Percentiles rank a stretch among this genome's conserved stretches.
Evolutionary conservation across 345 rosid species (phyloP).

Genomic region (Hirschfeldia incana): DNA sequence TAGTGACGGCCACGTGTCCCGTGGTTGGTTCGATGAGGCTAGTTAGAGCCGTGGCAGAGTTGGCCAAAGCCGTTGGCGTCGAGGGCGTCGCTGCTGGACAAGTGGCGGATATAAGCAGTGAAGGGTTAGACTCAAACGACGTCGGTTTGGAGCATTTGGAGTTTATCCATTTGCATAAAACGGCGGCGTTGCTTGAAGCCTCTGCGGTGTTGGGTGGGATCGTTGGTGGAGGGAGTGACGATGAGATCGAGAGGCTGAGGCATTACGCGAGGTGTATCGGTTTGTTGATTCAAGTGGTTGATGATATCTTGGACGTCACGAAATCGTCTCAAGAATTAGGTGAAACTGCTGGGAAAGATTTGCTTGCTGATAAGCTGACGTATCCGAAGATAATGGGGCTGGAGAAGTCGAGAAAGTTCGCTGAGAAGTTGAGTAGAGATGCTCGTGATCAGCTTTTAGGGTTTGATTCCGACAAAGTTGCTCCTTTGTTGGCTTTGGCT

Average conservation of each 20-base stretch:
- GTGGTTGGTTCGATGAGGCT: conserved; percentile 50
- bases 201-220: conserved; percentile 83
- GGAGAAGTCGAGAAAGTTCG: conserved; percentile 71
- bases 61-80: conserved; percentile 64
- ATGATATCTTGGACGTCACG: conserved; percentile 92
- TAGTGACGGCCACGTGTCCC: conserved; percentile 49
- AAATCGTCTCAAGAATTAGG: conserved; percentile 80
- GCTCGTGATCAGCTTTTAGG: conserved; percentile 62
- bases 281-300: conserved; percentile 88
- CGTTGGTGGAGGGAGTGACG: conserved; percentile 72
- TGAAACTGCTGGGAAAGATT: conserved; percentile 93
- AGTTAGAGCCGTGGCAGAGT: conserved; percentile 63
- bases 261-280: conserved; percentile 72
- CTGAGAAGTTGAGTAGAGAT: conserved; percentile 65
- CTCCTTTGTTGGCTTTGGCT: conserved; percentile 88
- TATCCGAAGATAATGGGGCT: conserved; percentile 89
- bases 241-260: conserved; percentile 73
- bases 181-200: conserved; percentile 77
- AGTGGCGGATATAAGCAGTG: conserved; percentile 74
- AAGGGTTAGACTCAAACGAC: conserved; percentile 46
- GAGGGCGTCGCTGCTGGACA: conserved; percentile 91
- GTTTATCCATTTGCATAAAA: conserved; percentile 84
- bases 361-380: conserved; percentile 77
- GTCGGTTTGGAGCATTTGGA: conserved; percentile 74
- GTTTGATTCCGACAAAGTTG: conserved; percentile 68